A percentile compares a stretch with the other conserved stretches of the same genome.
These are phyloP conservation scores for Drechslerella dactyloides DNA, from an alignment of 2,329 filamentous ascomycete species.

Conservation along the genomic window DNA sequence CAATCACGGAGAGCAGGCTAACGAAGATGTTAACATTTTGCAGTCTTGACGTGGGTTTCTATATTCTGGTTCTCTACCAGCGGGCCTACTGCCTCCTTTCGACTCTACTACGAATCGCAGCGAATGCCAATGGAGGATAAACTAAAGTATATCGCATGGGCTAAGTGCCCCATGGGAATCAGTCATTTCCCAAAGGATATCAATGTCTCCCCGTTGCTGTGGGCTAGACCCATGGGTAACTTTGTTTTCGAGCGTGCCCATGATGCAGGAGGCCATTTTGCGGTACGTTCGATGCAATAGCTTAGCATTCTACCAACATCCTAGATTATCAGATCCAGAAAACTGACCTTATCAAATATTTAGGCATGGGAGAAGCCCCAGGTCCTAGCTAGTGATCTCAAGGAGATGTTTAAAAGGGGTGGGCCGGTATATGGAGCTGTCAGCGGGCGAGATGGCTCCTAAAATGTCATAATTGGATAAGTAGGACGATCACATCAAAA, in stretches of 20 bases:
- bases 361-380: conserved; percentile 65
- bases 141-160: conserved; percentile 49
- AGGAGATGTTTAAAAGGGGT: conserved; percentile 66
- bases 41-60: conserved; percentile 73
- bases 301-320: conserved; percentile 62
- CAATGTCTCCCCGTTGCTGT: conserved; percentile 63
- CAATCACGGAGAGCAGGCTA: neutral
- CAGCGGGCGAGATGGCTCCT: conserved; percentile 53
- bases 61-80: conserved; percentile 75
- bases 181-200: conserved; percentile 68
- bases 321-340: no score
- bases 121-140: conserved; percentile 54
- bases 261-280: conserved; percentile 53
- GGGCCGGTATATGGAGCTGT: conserved; percentile 60
- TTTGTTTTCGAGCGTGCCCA: conserved; percentile 65
- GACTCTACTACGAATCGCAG: conserved; percentile 74
- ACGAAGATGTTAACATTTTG: conserved; percentile 73
- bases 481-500: no score
- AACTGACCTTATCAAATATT: conserved; percentile 61
- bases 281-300: conserved; percentile 56
- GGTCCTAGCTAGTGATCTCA: conserved; percentile 64
- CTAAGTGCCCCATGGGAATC: conserved; percentile 63
- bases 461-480: conserved; percentile 15
- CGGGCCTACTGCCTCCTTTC: conserved; percentile 70
- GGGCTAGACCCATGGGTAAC: conserved; percentile 66